phyloP scores from a whole-genome alignment of 345 rosid genomes.

The Citrus sinensis region DVS_A1.0 CM039163.1:31648001-31648500 shows the following conservation, averaged over 20 bases:
- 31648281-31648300: slow-evolving; percentile 12
- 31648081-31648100: not conserved
- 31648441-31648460: too few species aligned
- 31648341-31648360: slow-evolving; percentile 1
- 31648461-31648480: too few species aligned
- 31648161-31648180: not conserved
- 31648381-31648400: too few species aligned
- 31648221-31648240: slow-evolving; percentile 3
- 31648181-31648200: slow-evolving; percentile 5
- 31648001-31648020: too few species aligned
- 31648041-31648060: too few species aligned
- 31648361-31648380: slow-evolving; percentile 2
- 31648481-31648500: slow-evolving; percentile 2
- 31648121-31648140: not conserved
- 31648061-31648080: not conserved
- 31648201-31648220: not conserved
- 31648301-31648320: slow-evolving; percentile 20
- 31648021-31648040: not conserved
- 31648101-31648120: not conserved
- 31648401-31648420: too few species aligned
- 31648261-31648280: slow-evolving; percentile 7
- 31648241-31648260: slow-evolving; percentile 15
- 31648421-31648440: too few species aligned
- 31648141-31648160: not conserved
- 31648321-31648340: slow-evolving; percentile 19